Conservation (phyloP, 208 protist genomes). For the Porcisia deanei region DNA sequence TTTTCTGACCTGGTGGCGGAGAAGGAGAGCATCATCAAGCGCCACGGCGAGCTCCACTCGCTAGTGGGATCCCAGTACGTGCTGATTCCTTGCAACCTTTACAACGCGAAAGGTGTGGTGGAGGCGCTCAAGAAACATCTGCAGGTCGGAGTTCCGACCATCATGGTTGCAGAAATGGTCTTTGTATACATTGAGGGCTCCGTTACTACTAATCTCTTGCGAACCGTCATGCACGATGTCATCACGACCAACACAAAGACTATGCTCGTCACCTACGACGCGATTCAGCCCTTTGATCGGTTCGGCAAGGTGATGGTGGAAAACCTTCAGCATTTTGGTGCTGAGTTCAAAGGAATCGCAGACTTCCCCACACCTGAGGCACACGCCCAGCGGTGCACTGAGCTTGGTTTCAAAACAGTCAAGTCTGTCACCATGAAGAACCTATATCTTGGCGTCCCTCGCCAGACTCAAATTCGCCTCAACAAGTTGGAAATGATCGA, state of each 20-base stretch:
- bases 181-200: slow-evolving; percentile 88
- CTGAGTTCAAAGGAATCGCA: slow-evolving; percentile 70
- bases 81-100: slow-evolving; percentile 63
- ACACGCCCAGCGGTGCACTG: slow-evolving; percentile 66
- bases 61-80: slow-evolving; percentile 54
- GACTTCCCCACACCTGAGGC: slow-evolving; percentile 71
- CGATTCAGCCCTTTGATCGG: slow-evolving; percentile 85
- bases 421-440: slow-evolving; percentile 72
- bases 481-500: slow-evolving; percentile 91
- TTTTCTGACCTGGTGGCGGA: slow-evolving; percentile 79
- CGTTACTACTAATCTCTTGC: slow-evolving; percentile 68
- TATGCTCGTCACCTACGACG: slow-evolving; percentile 83
- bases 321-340: slow-evolving; percentile 62
- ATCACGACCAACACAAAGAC: slow-evolving; percentile 42
- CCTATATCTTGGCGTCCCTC: slow-evolving; percentile 81
- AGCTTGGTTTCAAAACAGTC: slow-evolving; percentile 69
- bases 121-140: slow-evolving; percentile 51
- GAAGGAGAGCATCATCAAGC: slow-evolving; percentile 65
- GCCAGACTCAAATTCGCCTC: slow-evolving; percentile 55
- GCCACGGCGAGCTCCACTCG: slow-evolving; percentile 35
- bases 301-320: slow-evolving; percentile 91
- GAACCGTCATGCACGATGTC: slow-evolving; percentile 50
- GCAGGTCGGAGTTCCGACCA: slow-evolving; percentile 54
- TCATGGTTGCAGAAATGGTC: slow-evolving; percentile 89
- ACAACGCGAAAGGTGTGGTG: slow-evolving; percentile 47